Percentiles rank a stretch among this genome's conserved stretches.
Conservation (phyloP, 192 early-diverging fungal species). For the Dispira simplex region DNA sequence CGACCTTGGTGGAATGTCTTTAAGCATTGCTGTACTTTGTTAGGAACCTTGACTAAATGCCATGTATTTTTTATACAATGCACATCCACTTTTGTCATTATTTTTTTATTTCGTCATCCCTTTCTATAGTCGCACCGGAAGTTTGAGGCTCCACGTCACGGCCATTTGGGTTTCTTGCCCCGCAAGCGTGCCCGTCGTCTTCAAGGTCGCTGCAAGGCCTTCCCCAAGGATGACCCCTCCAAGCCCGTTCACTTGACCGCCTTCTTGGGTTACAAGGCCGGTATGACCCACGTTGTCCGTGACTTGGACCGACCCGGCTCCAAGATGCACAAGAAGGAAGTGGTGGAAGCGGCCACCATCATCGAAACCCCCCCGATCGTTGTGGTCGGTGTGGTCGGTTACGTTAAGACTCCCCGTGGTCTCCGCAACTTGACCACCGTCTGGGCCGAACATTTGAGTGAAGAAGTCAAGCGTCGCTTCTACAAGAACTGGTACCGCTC, state of each 20-base stretch:
- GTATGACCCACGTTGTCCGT: slow-evolving; percentile 99
- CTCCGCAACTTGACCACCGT: slow-evolving; percentile 97
- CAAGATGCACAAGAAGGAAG: slow-evolving; percentile 99
- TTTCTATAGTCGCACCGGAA: slow-evolving; percentile 69
- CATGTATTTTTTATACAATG: no score
- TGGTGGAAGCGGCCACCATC: slow-evolving; percentile 98
- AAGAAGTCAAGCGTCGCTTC: slow-evolving; percentile 98
- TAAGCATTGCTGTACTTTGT: no score
- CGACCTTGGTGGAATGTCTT: no score
- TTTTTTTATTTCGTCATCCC: not conserved
- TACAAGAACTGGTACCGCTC: slow-evolving; percentile 99
- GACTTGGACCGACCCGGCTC: slow-evolving; percentile 97
- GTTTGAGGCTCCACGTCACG: slow-evolving; percentile 96
- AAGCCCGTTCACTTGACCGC: slow-evolving; percentile 97
- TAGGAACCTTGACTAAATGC: no score
- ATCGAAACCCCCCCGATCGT: slow-evolving; percentile 97
- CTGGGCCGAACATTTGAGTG: slow-evolving; percentile 97
- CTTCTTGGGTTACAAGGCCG: slow-evolving; percentile 99
- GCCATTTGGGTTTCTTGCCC: slow-evolving; percentile 44
- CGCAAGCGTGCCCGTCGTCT: slow-evolving; percentile 81
- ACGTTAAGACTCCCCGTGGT: slow-evolving; percentile 97
- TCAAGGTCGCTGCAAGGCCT: slow-evolving; percentile 95
- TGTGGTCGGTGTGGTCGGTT: slow-evolving; percentile 97
- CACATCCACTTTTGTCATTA: no score
- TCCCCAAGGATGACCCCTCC: slow-evolving; percentile 93